These are phyloP conservation scores for Penicillium janthinellum DNA, from an alignment of 2,329 filamentous ascomycete genomes.

Conservation along the genomic window DNA sequence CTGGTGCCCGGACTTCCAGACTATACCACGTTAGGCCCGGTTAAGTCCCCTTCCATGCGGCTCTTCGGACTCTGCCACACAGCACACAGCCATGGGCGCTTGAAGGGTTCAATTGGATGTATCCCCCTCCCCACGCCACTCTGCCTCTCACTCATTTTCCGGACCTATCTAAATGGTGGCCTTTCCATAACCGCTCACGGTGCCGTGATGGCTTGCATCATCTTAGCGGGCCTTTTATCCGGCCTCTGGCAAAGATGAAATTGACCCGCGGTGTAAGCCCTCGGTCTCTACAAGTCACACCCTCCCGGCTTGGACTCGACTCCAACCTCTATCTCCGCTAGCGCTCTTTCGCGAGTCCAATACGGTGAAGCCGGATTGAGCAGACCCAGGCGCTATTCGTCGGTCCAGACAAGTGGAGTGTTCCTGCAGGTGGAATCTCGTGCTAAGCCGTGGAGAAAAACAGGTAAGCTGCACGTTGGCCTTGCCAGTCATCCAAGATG, in stretches of 20 bases:
- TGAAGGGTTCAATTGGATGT: neutral
- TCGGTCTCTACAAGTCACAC: neutral
- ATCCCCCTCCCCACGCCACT: neutral
- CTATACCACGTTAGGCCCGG: conserved; percentile 8
- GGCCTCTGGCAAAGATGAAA: neutral
- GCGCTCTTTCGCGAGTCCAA: neutral
- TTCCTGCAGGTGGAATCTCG: neutral
- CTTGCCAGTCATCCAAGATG: neutral
- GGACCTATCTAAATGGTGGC: neutral
- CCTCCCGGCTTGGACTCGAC: neutral
- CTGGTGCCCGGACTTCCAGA: conserved; percentile 11
- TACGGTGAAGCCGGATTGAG: neutral
- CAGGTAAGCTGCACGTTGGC: neutral
- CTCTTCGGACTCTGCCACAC: conserved; percentile 15
- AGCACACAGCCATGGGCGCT: conserved; percentile 5
- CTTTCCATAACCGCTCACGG: neutral
- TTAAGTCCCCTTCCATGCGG: conserved; percentile 20
- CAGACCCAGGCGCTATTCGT: neutral
- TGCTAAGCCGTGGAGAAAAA: neutral
- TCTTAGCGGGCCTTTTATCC: neutral
- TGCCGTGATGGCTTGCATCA: neutral
- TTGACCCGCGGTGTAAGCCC: neutral
- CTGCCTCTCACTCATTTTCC: neutral
- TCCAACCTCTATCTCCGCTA: neutral
- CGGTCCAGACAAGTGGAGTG: neutral